Conservation (phyloP, 2,329 filamentous ascomycete species). For the Trichophyton rubrum region DNA sequence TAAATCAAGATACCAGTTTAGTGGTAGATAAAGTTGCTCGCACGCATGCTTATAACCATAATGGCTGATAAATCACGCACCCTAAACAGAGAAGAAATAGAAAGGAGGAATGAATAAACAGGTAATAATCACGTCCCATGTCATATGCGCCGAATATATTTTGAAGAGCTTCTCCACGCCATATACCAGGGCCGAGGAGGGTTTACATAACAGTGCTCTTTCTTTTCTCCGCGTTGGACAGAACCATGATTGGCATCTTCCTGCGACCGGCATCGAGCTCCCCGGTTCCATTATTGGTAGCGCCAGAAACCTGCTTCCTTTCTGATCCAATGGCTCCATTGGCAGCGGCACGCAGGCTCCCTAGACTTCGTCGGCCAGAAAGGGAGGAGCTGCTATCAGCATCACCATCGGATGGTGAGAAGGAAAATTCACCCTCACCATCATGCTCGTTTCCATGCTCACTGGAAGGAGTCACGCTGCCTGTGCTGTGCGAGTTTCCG, state of each 20-base stretch:
- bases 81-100: background rate
- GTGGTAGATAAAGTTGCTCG: background rate
- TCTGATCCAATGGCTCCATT: conserved; percentile 83
- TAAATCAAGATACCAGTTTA: background rate
- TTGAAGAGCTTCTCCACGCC: background rate
- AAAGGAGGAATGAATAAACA: conserved; percentile 1
- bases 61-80: background rate
- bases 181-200: background rate
- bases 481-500: conserved; percentile 47
- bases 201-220: conserved; percentile 44
- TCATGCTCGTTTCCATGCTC: conserved; percentile 36
- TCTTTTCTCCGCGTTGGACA: conserved; percentile 83
- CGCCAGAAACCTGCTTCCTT: conserved; percentile 53
- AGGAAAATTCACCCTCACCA: conserved; percentile 45
- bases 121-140: conserved; percentile 1
- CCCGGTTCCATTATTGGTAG: conserved; percentile 34
- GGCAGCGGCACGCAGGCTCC: conserved; percentile 62
- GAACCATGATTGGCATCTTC: conserved; percentile 73
- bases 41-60: background rate
- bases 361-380: conserved; percentile 59
- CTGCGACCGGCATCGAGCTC: conserved; percentile 40
- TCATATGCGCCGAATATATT: background rate
- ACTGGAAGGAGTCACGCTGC: conserved; percentile 79
- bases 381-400: conserved; percentile 41
- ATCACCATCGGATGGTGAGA: conserved; percentile 58